phyloP scores from a whole-genome alignment of 2,329 filamentous ascomycete species.

The Stagonosporopsis rhizophila region DNA sequence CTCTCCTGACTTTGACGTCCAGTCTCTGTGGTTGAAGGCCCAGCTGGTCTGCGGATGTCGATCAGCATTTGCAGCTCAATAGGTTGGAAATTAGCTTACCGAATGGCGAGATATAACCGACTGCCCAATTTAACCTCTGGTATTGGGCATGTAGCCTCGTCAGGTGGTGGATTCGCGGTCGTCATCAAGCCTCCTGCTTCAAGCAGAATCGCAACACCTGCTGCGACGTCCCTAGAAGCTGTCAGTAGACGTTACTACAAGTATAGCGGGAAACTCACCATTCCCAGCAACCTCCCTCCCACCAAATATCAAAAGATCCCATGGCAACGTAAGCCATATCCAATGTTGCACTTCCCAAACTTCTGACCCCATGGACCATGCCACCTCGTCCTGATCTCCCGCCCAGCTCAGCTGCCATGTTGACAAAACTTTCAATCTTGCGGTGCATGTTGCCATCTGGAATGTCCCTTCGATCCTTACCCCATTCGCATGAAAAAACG shows the following conservation, averaged over 20 bases:
- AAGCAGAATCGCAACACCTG: slow-evolving; percentile 73
- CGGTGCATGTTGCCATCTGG: slow-evolving; percentile 72
- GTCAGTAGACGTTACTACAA: background rate
- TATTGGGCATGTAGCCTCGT: slow-evolving; percentile 63
- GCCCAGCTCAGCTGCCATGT: slow-evolving; percentile 72
- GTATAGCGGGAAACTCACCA: slow-evolving; percentile 58
- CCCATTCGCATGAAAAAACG: slow-evolving; percentile 79
- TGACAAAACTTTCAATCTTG: slow-evolving; percentile 77
- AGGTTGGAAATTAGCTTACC: slow-evolving; percentile 50
- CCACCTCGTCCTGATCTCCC: slow-evolving; percentile 71
- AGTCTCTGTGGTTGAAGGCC: slow-evolving; percentile 66
- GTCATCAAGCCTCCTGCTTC: slow-evolving; percentile 79
- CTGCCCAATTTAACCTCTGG: slow-evolving; percentile 69
- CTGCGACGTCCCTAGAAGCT: slow-evolving; percentile 72
- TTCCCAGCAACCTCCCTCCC: slow-evolving; percentile 83
- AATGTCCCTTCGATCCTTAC: slow-evolving; percentile 73
- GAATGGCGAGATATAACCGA: slow-evolving; percentile 73
- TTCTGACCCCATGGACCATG: slow-evolving; percentile 80
- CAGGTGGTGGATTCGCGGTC: slow-evolving; percentile 72
- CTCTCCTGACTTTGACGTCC: slow-evolving; percentile 72
- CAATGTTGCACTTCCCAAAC: slow-evolving; percentile 74
- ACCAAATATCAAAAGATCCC: slow-evolving; percentile 81
- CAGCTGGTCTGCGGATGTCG: slow-evolving; percentile 63
- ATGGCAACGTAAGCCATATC: slow-evolving; percentile 78
- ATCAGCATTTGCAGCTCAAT: background rate